Percentiles rank a stretch among this genome's conserved stretches.
Evolutionary conservation across 1,139 yeast species (phyloP).

Genomic region (Debaryomyces nepalensis): DNA sequence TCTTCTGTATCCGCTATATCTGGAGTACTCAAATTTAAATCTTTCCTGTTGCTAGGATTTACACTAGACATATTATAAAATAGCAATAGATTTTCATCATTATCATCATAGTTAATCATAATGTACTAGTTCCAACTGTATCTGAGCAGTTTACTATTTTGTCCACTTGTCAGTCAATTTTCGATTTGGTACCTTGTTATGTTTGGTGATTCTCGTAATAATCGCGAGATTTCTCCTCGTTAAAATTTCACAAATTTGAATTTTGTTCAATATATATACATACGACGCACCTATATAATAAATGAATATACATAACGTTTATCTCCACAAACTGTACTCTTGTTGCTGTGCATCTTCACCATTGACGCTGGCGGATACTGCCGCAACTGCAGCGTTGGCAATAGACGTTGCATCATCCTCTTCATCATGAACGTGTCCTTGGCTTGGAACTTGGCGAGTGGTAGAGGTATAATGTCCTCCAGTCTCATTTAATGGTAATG

Average conservation of each 20-base stretch:
- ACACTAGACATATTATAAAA: constrained; percentile 34
- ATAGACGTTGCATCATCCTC: constrained; percentile 35
- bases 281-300: not conserved
- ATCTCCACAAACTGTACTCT: constrained; percentile 44
- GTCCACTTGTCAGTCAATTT: not conserved
- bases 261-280: constrained; percentile 1
- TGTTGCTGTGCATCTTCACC: constrained; percentile 37
- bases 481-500: constrained; percentile 9
- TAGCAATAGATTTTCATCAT: constrained; percentile 24
- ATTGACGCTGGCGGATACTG: constrained; percentile 35
- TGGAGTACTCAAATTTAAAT: constrained; percentile 24
- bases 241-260: not conserved
- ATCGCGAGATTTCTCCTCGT: constrained; percentile 4
- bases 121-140: constrained; percentile 6
- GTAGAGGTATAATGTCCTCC: constrained; percentile 6
- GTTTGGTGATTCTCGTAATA: constrained; percentile 1
- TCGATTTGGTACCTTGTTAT: constrained; percentile 5
- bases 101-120: constrained; percentile 36
- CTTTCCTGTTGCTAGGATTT: constrained; percentile 27
- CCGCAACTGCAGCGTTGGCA: constrained; percentile 45
- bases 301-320: constrained; percentile 5
- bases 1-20: constrained; percentile 32
- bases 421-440: constrained; percentile 12
- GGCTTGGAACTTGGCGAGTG: constrained; percentile 3
- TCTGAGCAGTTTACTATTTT: not conserved